These are phyloP conservation scores for Cryptococcus wingfieldii DNA, from an alignment of 1,284 basidiomycete genomes.

Conservation along the genomic window DNA sequence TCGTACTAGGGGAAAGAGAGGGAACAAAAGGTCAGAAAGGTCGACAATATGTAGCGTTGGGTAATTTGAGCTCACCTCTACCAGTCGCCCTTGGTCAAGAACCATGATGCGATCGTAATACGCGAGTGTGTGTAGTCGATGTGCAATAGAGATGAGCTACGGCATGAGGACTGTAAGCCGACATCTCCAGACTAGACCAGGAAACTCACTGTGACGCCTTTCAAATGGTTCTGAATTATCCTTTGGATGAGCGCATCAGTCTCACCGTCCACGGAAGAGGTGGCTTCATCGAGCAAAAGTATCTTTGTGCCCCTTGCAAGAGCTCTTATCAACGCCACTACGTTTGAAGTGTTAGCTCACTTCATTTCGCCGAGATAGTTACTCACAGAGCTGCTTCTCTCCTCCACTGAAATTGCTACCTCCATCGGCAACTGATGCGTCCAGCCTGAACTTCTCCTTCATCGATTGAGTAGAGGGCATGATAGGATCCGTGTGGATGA, in stretches of 20 bases:
- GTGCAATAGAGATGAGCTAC: slow-evolving; percentile 64
- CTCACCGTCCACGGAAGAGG: slow-evolving; percentile 65
- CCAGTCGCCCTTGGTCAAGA: slow-evolving; percentile 39
- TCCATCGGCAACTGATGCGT: slow-evolving; percentile 45
- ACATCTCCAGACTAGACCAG: background rate
- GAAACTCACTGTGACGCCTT: slow-evolving; percentile 34
- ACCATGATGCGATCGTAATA: slow-evolving; percentile 47
- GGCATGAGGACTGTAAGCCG: slow-evolving; percentile 21
- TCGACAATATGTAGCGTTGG: background rate
- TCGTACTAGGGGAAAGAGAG: slow-evolving; percentile 29
- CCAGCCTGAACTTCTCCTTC: slow-evolving; percentile 60
- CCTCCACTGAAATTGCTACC: slow-evolving; percentile 55
- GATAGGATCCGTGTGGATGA: slow-evolving; percentile 45
- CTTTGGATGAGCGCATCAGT: slow-evolving; percentile 70
- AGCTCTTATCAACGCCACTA: slow-evolving; percentile 63
- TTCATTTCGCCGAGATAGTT: slow-evolving; percentile 43
- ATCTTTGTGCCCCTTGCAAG: slow-evolving; percentile 65
- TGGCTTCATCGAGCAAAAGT: slow-evolving; percentile 58
- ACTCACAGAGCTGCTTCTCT: slow-evolving; percentile 27
- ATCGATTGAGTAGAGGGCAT: slow-evolving; percentile 23
- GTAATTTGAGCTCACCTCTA: slow-evolving; percentile 19
- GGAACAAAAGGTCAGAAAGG: background rate
- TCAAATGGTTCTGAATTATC: slow-evolving; percentile 68
- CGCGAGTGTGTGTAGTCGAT: slow-evolving; percentile 68
- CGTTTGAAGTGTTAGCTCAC: slow-evolving; percentile 1